Evolutionary conservation across 129 eudicot species (phyloP).

Genomic region (Artemisia tridentata): DNA sequence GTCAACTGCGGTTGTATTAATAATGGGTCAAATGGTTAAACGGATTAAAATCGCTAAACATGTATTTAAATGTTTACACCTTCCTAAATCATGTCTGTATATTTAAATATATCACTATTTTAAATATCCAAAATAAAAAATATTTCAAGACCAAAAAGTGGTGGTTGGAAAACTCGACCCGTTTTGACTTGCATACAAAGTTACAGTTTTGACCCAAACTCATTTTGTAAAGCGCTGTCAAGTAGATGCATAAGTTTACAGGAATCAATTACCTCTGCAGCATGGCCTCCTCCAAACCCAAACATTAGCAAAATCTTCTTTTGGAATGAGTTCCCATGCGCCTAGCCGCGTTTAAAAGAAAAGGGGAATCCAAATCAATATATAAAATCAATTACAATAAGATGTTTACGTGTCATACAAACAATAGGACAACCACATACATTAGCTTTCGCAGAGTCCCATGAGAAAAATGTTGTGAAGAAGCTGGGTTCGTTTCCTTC

Average conservation of each 20-base stretch:
- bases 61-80: not conserved
- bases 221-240: not conserved
- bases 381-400: not conserved
- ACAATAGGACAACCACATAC: conserved; percentile 40
- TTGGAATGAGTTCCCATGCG: conserved; percentile 92
- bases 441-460: conserved; percentile 93
- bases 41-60: not conserved
- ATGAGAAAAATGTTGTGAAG: conserved; percentile 88
- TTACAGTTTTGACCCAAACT: not conserved
- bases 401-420: conserved; percentile 1
- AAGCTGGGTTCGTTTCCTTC: conserved; percentile 97
- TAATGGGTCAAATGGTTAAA: not conserved
- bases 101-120: not conserved
- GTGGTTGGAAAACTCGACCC: not conserved
- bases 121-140: not conserved
- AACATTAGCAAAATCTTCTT: conserved; percentile 81
- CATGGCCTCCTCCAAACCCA: conserved; percentile 80
- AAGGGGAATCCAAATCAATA: not conserved
- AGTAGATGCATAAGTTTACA: conserved; percentile 3
- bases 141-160: not conserved
- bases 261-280: conserved; percentile 55
- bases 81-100: not conserved
- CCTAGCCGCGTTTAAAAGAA: conserved; percentile 42
- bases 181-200: not conserved
- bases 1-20: not conserved